Base-by-base conservation (phyloP, 345 rosid species). In the Citrus unshiu region DNA sequence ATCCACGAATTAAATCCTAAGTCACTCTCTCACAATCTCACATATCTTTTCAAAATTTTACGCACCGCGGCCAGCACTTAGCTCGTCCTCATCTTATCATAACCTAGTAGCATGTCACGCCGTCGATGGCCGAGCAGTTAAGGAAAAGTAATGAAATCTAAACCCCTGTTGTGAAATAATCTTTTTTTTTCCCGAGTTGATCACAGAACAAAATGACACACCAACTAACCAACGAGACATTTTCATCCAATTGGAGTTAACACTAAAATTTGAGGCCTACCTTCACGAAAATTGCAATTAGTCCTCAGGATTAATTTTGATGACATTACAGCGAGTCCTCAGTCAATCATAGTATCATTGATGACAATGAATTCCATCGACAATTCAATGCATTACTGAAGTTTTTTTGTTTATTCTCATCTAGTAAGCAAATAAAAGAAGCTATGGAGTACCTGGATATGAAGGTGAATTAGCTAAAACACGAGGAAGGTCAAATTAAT, bases 231-330 rank as follows among this genome's bases (percentile, higher is more conserved):
- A 61, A 61, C 16, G 3, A 12, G 25, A 67, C 43, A 67, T 37
- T 37, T 67, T n/a, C 27, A 18, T 35, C 49, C 27, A 1, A 34
- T 14, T 21, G 3, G 6, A 43, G 12, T 12, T 12, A 66, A 18
- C 35, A 34, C 16, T 18, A 12, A 39, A 34, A 34, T n/a, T 39
- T 10, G 7, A 46, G 73, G 57, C 88, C 77, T 59, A 93, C 97
- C 93, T 95, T 93, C 95, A 93, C 92, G 95, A 95, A 95, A 72
- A 93, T 87, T 80, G 98, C 95, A 49, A 56, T 8, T 27, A 57
- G 77, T 49, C 21, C 65, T 63, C 39, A 9, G 51, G 46, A 40
- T 40, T 40, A 40, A 40, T 9, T 40, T 2, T 40, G 3, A 40
- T 40, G 46, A 8, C 46, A 40, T 40, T 51, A 70, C 39, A 37